phyloP scores from a whole-genome alignment of 306 rosid species.

The Dicorynia guianensis region DNA sequence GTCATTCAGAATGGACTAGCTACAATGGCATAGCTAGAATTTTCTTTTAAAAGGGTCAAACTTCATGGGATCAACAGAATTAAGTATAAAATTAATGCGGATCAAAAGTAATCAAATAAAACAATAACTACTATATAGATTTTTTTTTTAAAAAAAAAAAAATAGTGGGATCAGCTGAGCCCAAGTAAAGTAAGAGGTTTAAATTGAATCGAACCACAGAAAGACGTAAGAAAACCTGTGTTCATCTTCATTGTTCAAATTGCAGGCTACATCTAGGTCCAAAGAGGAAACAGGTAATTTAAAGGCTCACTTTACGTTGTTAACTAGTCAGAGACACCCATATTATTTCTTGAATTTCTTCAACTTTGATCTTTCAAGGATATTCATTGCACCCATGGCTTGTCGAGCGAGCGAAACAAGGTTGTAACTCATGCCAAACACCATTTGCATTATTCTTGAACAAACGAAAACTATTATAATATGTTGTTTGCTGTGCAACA shows the following conservation, averaged over 20 bases:
- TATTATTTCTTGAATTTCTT: neutral
- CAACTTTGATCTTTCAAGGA: neutral
- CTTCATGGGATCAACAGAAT: too few species aligned
- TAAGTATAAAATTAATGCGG: too few species aligned
- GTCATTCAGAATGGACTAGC: neutral
- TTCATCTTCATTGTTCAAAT: neutral
- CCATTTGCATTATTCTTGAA: slow-evolving; percentile 2
- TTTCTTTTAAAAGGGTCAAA: too few species aligned
- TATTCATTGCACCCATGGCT: neutral
- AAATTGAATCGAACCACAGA: too few species aligned
- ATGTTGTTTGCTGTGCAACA: neutral
- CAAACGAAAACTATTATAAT: neutral
- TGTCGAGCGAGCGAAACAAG: slow-evolving; percentile 9
- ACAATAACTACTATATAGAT: too few species aligned
- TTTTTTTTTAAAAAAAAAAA: too few species aligned
- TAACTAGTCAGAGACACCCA: neutral
- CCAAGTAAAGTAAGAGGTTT: too few species aligned
- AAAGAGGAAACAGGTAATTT: slow-evolving; percentile 6
- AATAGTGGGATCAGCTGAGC: too few species aligned
- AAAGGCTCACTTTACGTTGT: neutral
- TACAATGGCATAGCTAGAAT: neutral
- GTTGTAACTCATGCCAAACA: neutral
- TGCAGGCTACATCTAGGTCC: neutral
- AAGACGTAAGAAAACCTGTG: neutral
- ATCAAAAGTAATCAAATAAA: too few species aligned